Conservation (phyloP, 768 basidiomycete genomes). For the Dendrothele bispora region DNA sequence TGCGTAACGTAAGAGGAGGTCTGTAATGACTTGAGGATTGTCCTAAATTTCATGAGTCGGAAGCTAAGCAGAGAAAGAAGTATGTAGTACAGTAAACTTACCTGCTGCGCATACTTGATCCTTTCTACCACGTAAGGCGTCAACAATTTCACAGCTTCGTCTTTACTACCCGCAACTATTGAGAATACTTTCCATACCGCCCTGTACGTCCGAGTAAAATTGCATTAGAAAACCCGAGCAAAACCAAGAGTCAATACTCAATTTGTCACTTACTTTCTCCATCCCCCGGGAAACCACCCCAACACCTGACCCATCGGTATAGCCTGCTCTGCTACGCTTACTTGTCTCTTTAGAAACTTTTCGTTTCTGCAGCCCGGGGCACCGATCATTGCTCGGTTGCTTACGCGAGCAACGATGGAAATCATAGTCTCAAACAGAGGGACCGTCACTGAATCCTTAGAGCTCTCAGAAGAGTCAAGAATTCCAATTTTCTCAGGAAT, state of each 20-base stretch:
- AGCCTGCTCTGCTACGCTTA: slow-evolving; percentile 13
- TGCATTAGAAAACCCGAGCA: too few species aligned
- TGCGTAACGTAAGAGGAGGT: slow-evolving; percentile 13
- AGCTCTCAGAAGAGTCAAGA: background rate
- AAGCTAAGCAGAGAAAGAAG: background rate
- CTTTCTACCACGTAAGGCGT: background rate
- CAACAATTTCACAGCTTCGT: background rate
- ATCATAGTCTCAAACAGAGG: slow-evolving; percentile 13
- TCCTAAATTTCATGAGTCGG: slow-evolving; percentile 1
- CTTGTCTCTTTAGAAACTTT: slow-evolving; percentile 13
- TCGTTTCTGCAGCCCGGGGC: slow-evolving; percentile 16
- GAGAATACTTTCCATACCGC: background rate
- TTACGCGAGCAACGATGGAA: slow-evolving; percentile 14
- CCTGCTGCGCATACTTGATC: background rate
- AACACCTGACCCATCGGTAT: slow-evolving; percentile 11
- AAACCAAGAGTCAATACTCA: too few species aligned
- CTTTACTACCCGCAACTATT: background rate
- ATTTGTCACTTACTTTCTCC: slow-evolving; percentile 2
- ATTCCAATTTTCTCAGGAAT: slow-evolving; percentile 6
- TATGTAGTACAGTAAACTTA: background rate
- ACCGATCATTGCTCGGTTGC: slow-evolving; percentile 19
- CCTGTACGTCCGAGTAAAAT: too few species aligned
- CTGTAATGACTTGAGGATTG: slow-evolving; percentile 8
- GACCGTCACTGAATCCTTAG: slow-evolving; percentile 5
- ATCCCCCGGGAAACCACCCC: slow-evolving; percentile 7